Conservation (phyloP, 2,329 filamentous ascomycete genomes). For the Colletotrichum trifolii region DNA sequence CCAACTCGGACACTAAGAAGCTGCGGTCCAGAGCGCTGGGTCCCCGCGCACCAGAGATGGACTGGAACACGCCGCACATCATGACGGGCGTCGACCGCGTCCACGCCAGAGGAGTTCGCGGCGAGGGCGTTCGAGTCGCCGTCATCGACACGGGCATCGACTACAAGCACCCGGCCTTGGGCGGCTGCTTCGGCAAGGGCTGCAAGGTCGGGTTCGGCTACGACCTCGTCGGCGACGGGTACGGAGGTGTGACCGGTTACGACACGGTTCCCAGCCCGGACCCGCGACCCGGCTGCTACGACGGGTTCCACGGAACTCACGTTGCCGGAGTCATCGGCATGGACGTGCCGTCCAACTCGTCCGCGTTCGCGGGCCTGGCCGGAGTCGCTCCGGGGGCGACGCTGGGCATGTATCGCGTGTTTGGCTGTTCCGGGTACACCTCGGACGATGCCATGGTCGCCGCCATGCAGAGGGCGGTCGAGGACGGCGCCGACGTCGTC, state of each 20-base stretch:
- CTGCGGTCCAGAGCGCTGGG: too few species aligned
- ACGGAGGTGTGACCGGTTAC: not conserved
- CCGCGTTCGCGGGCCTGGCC: conserved; percentile 30
- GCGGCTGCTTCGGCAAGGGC: conserved; percentile 62
- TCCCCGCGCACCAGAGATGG: too few species aligned
- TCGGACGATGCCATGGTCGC: conserved; percentile 41
- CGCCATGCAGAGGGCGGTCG: conserved; percentile 40
- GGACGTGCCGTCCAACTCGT: conserved; percentile 12
- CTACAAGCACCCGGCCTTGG: conserved; percentile 62
- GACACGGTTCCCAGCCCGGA: conserved; percentile 33
- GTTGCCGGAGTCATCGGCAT: conserved; percentile 39
- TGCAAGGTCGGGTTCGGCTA: conserved; percentile 58
- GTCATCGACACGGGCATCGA: conserved; percentile 55
- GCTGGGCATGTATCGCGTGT: conserved; percentile 40
- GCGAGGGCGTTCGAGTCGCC: conserved; percentile 17
- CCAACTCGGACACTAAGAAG: too few species aligned
- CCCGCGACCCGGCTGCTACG: conserved; percentile 37
- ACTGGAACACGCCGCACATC: too few species aligned
- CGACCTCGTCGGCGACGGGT: conserved; percentile 15
- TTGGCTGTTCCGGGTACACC: conserved; percentile 35
- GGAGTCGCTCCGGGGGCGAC: conserved; percentile 42
- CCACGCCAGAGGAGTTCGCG: not conserved
- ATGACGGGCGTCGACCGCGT: too few species aligned
- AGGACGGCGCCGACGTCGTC: conserved; percentile 43
- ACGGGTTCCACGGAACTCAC: conserved; percentile 44